phyloP scores from a whole-genome alignment of 2,329 filamentous ascomycete species.

The Trichoderma hamatum region DNA sequence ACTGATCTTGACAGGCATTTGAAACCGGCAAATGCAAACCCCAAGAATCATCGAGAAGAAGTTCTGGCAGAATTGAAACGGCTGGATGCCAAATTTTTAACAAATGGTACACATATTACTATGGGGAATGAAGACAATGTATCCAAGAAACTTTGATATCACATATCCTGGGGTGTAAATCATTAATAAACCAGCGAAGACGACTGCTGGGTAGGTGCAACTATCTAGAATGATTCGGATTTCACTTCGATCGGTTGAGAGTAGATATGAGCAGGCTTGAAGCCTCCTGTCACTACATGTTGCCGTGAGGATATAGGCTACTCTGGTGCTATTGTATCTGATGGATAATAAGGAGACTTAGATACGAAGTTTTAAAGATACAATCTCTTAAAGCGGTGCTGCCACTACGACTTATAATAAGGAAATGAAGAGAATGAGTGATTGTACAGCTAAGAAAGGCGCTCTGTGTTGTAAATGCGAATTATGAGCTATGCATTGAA shows the following conservation, averaged over 20 bases:
- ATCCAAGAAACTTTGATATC: neutral
- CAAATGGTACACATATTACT: constrained; percentile 16
- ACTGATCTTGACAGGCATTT: constrained; percentile 34
- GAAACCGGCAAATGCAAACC: constrained; percentile 7
- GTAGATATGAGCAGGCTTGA: neutral
- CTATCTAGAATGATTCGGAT: neutral
- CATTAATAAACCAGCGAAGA: neutral
- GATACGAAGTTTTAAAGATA: neutral
- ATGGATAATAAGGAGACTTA: neutral
- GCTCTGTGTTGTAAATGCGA: neutral
- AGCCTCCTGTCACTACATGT: neutral
- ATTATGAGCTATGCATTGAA: neutral
- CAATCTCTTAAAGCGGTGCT: neutral
- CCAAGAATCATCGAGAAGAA: constrained; percentile 31
- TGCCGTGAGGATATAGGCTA: neutral
- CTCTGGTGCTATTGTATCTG: neutral
- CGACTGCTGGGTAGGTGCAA: neutral
- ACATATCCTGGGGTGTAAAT: neutral
- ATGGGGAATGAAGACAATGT: neutral
- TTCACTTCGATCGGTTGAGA: neutral
- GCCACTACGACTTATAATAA: neutral
- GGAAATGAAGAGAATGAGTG: neutral
- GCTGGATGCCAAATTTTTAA: constrained; percentile 37
- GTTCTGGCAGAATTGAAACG: constrained; percentile 38
- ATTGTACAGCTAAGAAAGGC: neutral